Evolutionary conservation across 2,329 filamentous ascomycete genomes (phyloP).

Genomic region (Cladorrhinum sp.): DNA sequence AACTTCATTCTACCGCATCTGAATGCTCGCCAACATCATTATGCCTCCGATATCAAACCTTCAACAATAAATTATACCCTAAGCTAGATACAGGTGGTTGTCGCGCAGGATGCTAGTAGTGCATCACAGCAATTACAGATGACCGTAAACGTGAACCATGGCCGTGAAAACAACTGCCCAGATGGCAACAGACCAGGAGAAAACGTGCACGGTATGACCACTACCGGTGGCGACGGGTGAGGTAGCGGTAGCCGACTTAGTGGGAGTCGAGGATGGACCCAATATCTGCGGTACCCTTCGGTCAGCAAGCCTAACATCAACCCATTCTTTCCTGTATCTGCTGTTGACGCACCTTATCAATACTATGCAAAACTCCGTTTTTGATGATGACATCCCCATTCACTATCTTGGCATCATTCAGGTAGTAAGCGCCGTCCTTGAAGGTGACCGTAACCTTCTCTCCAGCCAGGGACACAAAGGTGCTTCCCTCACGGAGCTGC

Average conservation of each 20-base stretch:
- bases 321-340: background rate
- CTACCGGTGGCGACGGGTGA: background rate
- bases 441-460: constrained; percentile 8
- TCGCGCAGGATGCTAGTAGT: too few species aligned
- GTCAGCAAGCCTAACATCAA: background rate
- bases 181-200: background rate
- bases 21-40: too few species aligned
- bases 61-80: too few species aligned
- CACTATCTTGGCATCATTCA: constrained; percentile 10
- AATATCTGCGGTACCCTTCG: background rate
- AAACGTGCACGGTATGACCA: background rate
- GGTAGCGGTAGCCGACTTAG: background rate
- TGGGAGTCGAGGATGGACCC: background rate
- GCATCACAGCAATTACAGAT: background rate
- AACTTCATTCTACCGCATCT: too few species aligned
- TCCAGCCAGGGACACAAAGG: constrained; percentile 8
- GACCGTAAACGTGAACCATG: background rate
- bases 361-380: constrained; percentile 14
- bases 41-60: too few species aligned
- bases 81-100: too few species aligned
- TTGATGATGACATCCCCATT: constrained; percentile 11
- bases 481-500: constrained; percentile 5
- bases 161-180: background rate
- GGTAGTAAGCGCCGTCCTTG: constrained; percentile 4
- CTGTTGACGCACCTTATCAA: constrained; percentile 7